Conservation (phyloP, 495 filamentous ascomycete species). For the Pseudoneurospora amorphoporcata region DNA sequence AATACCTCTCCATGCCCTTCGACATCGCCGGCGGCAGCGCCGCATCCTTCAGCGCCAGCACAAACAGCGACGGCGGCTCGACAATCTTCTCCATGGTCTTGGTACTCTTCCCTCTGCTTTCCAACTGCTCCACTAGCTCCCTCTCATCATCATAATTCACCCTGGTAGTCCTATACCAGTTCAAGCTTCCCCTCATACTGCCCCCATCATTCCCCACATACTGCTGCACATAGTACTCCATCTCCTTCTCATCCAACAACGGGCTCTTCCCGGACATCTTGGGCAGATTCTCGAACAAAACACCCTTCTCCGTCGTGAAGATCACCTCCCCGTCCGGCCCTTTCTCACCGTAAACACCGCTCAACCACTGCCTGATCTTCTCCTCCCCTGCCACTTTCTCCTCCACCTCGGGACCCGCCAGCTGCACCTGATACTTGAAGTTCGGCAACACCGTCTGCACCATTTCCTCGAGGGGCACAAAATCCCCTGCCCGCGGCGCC, state of each 20-base stretch:
- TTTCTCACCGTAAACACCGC: constrained; percentile 54
- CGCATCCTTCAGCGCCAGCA: constrained; percentile 57
- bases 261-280: constrained; percentile 38
- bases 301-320: constrained; percentile 47
- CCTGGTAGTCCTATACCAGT: constrained; percentile 71
- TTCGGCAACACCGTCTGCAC: constrained; percentile 54
- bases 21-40: constrained; percentile 59
- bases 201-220: constrained; percentile 46
- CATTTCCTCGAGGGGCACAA: constrained; percentile 36
- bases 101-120: constrained; percentile 6
- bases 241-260: constrained; percentile 55
- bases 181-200: constrained; percentile 62
- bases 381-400: constrained; percentile 39
- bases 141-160: constrained; percentile 71
- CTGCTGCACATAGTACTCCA: constrained; percentile 66
- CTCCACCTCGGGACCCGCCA: constrained; percentile 58
- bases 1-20: constrained; percentile 52
- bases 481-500: constrained; percentile 35
- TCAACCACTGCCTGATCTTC: constrained; percentile 57
- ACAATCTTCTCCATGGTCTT: constrained; percentile 30
- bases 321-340: constrained; percentile 41
- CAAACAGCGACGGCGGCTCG: constrained; percentile 56
- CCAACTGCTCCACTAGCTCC: constrained; percentile 23
- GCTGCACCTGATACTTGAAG: constrained; percentile 74
- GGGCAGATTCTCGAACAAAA: constrained; percentile 33